Evolutionary conservation across 2,329 filamentous ascomycete species (phyloP).

Genomic region (Penicillium freii): DNA sequence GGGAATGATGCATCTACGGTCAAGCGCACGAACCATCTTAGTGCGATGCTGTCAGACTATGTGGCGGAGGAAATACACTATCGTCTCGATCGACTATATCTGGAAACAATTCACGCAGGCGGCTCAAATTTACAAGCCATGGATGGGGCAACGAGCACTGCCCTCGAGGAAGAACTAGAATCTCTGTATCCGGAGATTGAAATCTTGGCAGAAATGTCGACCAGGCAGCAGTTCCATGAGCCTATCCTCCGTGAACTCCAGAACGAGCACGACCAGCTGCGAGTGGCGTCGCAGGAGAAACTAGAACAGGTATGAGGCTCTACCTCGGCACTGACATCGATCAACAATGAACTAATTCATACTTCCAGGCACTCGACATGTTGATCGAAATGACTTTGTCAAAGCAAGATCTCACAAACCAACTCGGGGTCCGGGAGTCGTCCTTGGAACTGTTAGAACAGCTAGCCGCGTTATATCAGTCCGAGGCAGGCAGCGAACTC

Average conservation of each 20-base stretch:
- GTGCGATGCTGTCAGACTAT: slow-evolving; percentile 31
- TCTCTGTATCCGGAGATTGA: slow-evolving; percentile 43
- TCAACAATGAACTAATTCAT: slow-evolving; percentile 12
- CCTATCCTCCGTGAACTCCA: slow-evolving; percentile 39
- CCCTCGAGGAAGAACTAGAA: slow-evolving; percentile 38
- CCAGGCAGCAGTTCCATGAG: slow-evolving; percentile 43
- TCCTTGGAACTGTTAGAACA: slow-evolving; percentile 36
- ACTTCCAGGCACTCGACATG: slow-evolving; percentile 32
- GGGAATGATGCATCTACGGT: slow-evolving; percentile 30
- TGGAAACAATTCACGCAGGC: slow-evolving; percentile 29
- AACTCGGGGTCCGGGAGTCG: slow-evolving; percentile 35
- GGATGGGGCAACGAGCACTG: slow-evolving; percentile 21
- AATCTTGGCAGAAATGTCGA: slow-evolving; percentile 43
- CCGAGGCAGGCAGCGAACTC: slow-evolving; percentile 28
- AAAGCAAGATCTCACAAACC: slow-evolving; percentile 28
- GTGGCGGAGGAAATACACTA: slow-evolving; percentile 39
- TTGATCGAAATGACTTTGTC: slow-evolving; percentile 36
- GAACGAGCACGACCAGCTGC: slow-evolving; percentile 31
- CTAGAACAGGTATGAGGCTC: slow-evolving; percentile 33
- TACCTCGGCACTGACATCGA: not conserved
- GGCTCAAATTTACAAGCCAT: not conserved
- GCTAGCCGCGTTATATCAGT: slow-evolving; percentile 32
- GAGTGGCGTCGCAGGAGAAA: slow-evolving; percentile 32
- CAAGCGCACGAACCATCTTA: slow-evolving; percentile 31
- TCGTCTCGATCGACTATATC: slow-evolving; percentile 42